These are phyloP conservation scores for Neoboletus brunneissimus DNA, from an alignment of 768 basidiomycete genomes.

Conservation along the genomic window DNA sequence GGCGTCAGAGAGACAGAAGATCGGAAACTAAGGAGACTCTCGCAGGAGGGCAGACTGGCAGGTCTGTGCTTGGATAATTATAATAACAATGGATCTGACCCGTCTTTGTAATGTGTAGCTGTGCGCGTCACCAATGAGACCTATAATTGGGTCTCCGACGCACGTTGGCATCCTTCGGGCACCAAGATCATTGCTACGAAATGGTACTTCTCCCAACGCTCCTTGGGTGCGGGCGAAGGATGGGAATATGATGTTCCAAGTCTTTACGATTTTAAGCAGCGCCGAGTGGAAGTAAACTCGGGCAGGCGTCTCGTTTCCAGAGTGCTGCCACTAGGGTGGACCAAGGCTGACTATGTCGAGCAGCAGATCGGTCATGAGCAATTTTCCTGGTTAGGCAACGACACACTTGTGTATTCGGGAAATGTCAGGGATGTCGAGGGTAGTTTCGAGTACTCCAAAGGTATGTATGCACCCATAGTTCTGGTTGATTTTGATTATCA, in stretches of 20 bases:
- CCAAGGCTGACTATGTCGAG: slow-evolving; percentile 53
- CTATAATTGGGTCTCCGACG: slow-evolving; percentile 65
- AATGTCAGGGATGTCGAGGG: slow-evolving; percentile 52
- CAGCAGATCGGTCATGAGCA: slow-evolving; percentile 78
- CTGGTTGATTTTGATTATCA: background rate
- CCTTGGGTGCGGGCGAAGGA: slow-evolving; percentile 69
- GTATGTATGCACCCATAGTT: slow-evolving; percentile 29
- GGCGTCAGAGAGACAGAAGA: slow-evolving; percentile 52
- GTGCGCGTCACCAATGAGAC: slow-evolving; percentile 68
- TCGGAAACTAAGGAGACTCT: slow-evolving; percentile 46
- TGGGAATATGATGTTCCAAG: slow-evolving; percentile 62
- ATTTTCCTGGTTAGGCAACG: slow-evolving; percentile 57
- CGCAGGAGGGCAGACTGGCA: slow-evolving; percentile 58
- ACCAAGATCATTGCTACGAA: slow-evolving; percentile 67
- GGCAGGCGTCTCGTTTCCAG: slow-evolving; percentile 56
- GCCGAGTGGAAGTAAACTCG: slow-evolving; percentile 35
- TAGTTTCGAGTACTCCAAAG: slow-evolving; percentile 62
- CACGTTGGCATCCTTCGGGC: slow-evolving; percentile 69
- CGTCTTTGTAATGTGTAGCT: slow-evolving; percentile 27
- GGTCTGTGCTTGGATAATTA: slow-evolving; percentile 17
- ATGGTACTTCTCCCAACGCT: slow-evolving; percentile 67
- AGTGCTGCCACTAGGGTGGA: slow-evolving; percentile 61
- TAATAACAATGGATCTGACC: slow-evolving; percentile 2
- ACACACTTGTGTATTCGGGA: slow-evolving; percentile 62
- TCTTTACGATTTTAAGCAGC: slow-evolving; percentile 5